Evolutionary conservation across 1,284 basidiomycete species (phyloP).

Genomic region (Cutaneotrichosporon mucoides): DNA sequence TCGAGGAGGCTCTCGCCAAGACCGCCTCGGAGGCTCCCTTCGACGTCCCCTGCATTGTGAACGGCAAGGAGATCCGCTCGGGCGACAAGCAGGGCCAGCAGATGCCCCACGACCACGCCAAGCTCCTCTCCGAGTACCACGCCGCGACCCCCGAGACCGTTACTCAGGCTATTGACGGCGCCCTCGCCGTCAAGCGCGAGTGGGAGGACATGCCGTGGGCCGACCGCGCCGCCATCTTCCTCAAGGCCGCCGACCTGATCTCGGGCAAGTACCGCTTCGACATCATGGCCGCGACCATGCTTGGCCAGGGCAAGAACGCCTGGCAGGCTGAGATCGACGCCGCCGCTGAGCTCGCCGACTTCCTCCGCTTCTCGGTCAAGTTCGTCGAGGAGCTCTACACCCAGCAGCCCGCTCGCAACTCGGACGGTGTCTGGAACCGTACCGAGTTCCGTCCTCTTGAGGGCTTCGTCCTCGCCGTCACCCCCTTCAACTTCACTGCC

Average conservation of each 20-base stretch:
- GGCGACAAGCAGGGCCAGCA: slow-evolving; percentile 73
- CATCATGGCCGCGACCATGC: slow-evolving; percentile 93
- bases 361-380: slow-evolving; percentile 94
- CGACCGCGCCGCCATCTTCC: slow-evolving; percentile 94
- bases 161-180: slow-evolving; percentile 76
- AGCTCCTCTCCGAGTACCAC: slow-evolving; percentile 79
- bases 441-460: slow-evolving; percentile 94
- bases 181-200: slow-evolving; percentile 74
- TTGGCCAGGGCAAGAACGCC: slow-evolving; percentile 97
- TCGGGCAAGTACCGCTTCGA: slow-evolving; percentile 92
- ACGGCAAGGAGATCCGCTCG: slow-evolving; percentile 86
- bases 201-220: slow-evolving; percentile 97
- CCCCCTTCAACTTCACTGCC: slow-evolving; percentile 98
- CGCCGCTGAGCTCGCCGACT: slow-evolving; percentile 92
- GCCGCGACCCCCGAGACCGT: slow-evolving; percentile 78
- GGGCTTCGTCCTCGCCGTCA: slow-evolving; percentile 95
- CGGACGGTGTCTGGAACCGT: slow-evolving; percentile 90
- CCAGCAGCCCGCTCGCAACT: slow-evolving; percentile 83
- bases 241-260: slow-evolving; percentile 92
- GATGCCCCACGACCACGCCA: slow-evolving; percentile 77
- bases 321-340: slow-evolving; percentile 99
- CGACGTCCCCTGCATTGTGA: slow-evolving; percentile 87
- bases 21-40: slow-evolving; percentile 80
- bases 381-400: slow-evolving; percentile 92
- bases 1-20: slow-evolving; percentile 70